Evolutionary conservation across 345 rosid genomes (phyloP), one percentile per base, ranked within the genome.

Genomic region (Eucalyptus camaldulensis): DNA sequence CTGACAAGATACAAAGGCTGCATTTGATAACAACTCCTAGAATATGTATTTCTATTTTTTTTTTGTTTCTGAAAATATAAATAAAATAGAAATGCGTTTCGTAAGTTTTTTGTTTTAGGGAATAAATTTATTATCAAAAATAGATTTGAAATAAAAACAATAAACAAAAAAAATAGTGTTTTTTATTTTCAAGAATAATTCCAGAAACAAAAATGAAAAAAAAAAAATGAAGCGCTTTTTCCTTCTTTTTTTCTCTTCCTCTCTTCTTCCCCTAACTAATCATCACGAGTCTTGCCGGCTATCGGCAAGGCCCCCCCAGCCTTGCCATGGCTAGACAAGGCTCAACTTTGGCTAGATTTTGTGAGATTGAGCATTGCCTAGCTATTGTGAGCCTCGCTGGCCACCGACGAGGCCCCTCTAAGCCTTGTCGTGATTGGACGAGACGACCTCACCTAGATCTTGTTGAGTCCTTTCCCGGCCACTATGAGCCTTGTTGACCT

Each of bases 81-180:
- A 56, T 9, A 9, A 1, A 56, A 2, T 24, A 9, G 0, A 56
- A 56, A 56, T 1, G 2, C 0, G 4, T 56, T 56, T 56, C 6
- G 0, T 56, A 22, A 56, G 6, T 56, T 56, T 56, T 54, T 56
- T 56, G 1, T 8, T 22, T 1, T 0, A 19, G 0, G 0, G 2
- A 56, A 56, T 12, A 54, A 54, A 22, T 54, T 54, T 4, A 1
- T 22, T 54, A 4, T 53, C 2, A 0, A 0, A 15, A 56, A 9
- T 4, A 56, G 0, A 56, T 56, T 56, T 22, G 13, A 1, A 22
- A 56, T 16, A 56, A 8, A 56, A 56, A 21, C 0, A 56, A 56
- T 43, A 6, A 43, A 43, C 43, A 43, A 1, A 51, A 50, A 50
- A 50, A 50, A 50, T 14, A 1, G 16, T 16, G 19, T 2, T 6